A percentile compares a stretch with the other conserved stretches of the same genome.
phyloP scores from a whole-genome alignment of 108 stramenopile species.

The Cyclotella cryptica region DNA sequence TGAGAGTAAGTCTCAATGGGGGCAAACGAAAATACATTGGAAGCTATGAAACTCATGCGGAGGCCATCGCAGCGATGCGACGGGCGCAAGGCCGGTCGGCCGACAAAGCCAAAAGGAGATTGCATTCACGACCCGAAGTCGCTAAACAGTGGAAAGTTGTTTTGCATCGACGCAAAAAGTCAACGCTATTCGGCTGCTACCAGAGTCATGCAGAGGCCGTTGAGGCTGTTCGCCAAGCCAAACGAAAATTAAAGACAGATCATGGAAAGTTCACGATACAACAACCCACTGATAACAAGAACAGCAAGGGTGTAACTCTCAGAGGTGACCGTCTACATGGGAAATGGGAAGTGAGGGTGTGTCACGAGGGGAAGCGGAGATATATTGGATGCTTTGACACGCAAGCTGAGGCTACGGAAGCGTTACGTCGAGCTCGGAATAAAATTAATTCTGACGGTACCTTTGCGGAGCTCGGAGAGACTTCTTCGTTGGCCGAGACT shows the following conservation, averaged over 20 bases:
- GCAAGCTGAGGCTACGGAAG: not conserved
- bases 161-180: not conserved
- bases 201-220: not conserved
- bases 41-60: not conserved
- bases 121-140: not conserved
- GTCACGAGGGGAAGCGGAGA: not conserved
- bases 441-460: not conserved
- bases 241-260: not conserved
- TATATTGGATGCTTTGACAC: not conserved
- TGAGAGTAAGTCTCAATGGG: not conserved
- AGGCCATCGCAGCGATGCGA: not conserved
- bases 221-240: constrained; percentile 2
- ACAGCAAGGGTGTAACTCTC: no score
- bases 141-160: not conserved
- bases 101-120: not conserved
- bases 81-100: not conserved
- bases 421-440: not conserved
- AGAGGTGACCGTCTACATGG: no score
- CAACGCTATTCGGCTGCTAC: not conserved
- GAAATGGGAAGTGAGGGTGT: no score
- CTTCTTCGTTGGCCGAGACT: not conserved
- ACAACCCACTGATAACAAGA: no score
- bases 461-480: not conserved
- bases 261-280: not conserved
- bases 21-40: not conserved